Evolutionary conservation across 495 filamentous ascomycete species (phyloP), one percentile per base, ranked within the genome.

Genomic region (Aspergillus homomorphus): DNA sequence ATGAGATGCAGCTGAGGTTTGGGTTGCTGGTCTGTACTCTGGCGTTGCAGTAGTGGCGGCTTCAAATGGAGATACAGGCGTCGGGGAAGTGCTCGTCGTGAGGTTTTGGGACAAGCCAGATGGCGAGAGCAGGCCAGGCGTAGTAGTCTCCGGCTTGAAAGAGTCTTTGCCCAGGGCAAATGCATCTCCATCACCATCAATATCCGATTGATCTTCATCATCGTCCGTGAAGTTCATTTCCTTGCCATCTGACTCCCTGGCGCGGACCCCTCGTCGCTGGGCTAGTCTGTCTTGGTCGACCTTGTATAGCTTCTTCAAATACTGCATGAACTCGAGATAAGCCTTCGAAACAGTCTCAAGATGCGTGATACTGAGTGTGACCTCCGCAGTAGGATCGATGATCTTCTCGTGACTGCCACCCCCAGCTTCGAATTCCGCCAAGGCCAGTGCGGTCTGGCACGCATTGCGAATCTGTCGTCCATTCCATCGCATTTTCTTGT

Each of bases 311-410:
- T 15, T 19, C 16, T 52, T 51, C 4, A 54, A 20, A 21, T 54
- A 54, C 28, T 54, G 21, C 21, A 26, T 54, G 21, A 54, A 54
- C 30, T 54, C 52, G 15, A 54, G 33, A n/a, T 54, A 54, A 21
- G 52, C 52, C 12, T 54, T 23, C n/a, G 28, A 19, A 1, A 54
- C 52, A 21, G 21, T 54, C 5, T 16, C 21, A 4, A 54, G 42
- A 15, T 54, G 52, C 8, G n/a, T 41, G 16, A 54, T 33, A 5
- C 28, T 54, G 16, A 54, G 33, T 5, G 9, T 54, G 18, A 54
- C 52, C n/a, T 19, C 15, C 1, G 52, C 28, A 18, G 16, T 23
- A 1, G 45, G 45, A 15, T 48, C 22, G 19, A 48, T 20, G 45
- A 48, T 48, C 19, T 20, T 24, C 45, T 48, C 45, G n/a, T 48